Evolutionary conservation across 73 alveolate genomes (phyloP), one percentile per base, ranked within the genome.

Genomic region (Durusdinium trenchii): DNA sequence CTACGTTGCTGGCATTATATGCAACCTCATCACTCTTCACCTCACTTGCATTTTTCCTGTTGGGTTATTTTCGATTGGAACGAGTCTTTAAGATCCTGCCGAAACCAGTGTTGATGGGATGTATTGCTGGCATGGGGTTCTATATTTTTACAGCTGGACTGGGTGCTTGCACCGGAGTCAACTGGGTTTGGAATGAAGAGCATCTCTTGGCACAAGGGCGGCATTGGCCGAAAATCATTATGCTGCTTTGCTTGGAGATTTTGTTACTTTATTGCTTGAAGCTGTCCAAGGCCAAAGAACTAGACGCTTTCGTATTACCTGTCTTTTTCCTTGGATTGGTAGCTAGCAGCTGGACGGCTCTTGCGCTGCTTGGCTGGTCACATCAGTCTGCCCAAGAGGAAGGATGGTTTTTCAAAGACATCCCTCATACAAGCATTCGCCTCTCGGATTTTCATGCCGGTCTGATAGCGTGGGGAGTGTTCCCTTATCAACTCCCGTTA

Each of bases 21-120:
- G 61, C 81, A 6, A 47, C 67, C 36, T 76, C 98, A 3, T 73
- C 98, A 6, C 73, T 71, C 54, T 76, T 78, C 6, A 93, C 98
- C 5, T 57, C 92, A 4, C 48, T 71, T 48, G 98, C 98, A 20
- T 93, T 93, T 43, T 75, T 73, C 2, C 91, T 93, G 47, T 43
- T 93, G 91, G 98, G 92, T 38, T 52, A 38, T 54, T 75, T 71
- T 18, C 43, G 40, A n/a, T 91, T 93, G 81, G 98, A 75, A 45
- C 76, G 98, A 23, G 48, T 75, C 40, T 73, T 75, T 40, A 71
- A 48, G 98, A 73, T 73, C 51, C 48, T 93, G 83, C 98, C 98
- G 28, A 82, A 51, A 62, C 98, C 90, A 0, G 98, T 93, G 14
- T 42, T 93, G 98, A 73, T 93, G 98, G 98, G 98, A 35, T 73